Percentiles rank a stretch among this genome's conserved stretches.
phyloP scores from a whole-genome alignment of 805 yeast genomes.

The Myxozyma nipponensis region DNA sequence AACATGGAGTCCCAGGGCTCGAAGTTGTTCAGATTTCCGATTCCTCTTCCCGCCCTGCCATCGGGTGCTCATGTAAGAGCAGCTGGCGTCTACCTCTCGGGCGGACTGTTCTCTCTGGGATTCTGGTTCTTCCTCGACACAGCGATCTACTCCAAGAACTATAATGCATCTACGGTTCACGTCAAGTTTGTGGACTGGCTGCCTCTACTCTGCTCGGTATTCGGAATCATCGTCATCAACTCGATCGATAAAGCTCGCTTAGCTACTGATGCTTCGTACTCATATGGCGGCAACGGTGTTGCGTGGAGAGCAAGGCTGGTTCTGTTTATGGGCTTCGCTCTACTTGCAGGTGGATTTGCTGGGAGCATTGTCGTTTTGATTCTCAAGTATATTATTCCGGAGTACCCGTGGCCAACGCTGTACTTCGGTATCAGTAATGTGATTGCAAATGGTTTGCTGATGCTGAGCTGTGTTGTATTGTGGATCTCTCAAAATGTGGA shows the following conservation, averaged over 20 bases:
- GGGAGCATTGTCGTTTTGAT: constrained; percentile 88
- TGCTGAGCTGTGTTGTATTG: constrained; percentile 81
- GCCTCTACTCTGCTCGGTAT: constrained; percentile 79
- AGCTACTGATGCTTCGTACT: constrained; percentile 39
- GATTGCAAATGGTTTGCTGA: constrained; percentile 67
- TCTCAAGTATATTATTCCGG: constrained; percentile 75
- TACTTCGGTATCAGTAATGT: constrained; percentile 94
- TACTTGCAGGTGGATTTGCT: constrained; percentile 89
- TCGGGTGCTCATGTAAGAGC: constrained; percentile 28
- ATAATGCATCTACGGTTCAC: constrained; percentile 81
- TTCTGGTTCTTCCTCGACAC: constrained; percentile 89
- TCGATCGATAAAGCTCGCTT: constrained; percentile 65
- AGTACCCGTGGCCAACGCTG: constrained; percentile 77
- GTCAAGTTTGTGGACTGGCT: constrained; percentile 94
- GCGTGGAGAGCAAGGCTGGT: constrained; percentile 94
- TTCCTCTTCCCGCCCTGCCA: constrained; percentile 23
- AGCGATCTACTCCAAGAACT: constrained; percentile 76
- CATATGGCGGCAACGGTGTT: constrained; percentile 44
- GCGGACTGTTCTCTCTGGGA: constrained; percentile 66
- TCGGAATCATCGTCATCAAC: constrained; percentile 75
- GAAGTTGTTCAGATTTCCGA: constrained; percentile 26
- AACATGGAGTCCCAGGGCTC: constrained; percentile 14
- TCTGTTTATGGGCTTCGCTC: constrained; percentile 84
- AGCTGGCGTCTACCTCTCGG: constrained; percentile 36
- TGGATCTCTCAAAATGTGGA: constrained; percentile 96